phyloP scores from a whole-genome alignment of 345 rosid genomes.

The Arabis alpina region DNA sequence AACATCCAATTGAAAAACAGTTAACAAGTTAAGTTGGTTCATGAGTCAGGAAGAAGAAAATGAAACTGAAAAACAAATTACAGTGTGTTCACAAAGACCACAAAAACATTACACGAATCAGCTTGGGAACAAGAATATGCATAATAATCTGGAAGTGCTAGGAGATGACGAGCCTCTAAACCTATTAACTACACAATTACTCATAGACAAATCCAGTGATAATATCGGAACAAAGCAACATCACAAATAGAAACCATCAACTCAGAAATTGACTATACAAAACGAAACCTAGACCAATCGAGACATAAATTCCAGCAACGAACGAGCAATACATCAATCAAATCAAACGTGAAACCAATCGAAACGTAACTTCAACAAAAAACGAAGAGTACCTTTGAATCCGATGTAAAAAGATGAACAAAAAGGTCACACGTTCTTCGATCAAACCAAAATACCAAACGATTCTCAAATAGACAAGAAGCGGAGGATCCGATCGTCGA shows the following conservation, averaged over 20 bases:
- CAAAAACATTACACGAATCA: background rate
- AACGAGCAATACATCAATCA: background rate
- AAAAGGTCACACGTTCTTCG: conserved; percentile 17
- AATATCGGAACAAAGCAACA: conserved; percentile 21
- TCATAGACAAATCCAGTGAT: conserved; percentile 2
- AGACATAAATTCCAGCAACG: background rate
- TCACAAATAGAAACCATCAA: conserved; percentile 8
- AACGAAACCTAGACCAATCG: background rate
- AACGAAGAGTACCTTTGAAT: conserved; percentile 17
- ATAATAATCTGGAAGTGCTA: background rate
- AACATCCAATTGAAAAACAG: background rate
- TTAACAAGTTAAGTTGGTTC: conserved; percentile 1
- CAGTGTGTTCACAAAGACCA: background rate
- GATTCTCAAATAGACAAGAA: background rate
- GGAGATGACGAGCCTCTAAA: background rate
- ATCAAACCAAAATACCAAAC: conserved; percentile 10
- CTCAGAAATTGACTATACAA: conserved; percentile 4
- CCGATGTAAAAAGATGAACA: background rate
- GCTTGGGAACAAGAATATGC: background rate
- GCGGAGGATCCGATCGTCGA: conserved; percentile 2
- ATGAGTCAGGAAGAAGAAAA: background rate
- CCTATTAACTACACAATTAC: background rate
- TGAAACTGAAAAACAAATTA: background rate
- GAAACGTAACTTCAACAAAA: background rate
- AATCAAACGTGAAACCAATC: conserved; percentile 15